A percentile compares a stretch with the other conserved stretches of the same genome.
These are phyloP conservation scores for Primulina huaijiensis DNA, from an alignment of 257 asterid genomes.

Conservation along the genomic window DNA sequence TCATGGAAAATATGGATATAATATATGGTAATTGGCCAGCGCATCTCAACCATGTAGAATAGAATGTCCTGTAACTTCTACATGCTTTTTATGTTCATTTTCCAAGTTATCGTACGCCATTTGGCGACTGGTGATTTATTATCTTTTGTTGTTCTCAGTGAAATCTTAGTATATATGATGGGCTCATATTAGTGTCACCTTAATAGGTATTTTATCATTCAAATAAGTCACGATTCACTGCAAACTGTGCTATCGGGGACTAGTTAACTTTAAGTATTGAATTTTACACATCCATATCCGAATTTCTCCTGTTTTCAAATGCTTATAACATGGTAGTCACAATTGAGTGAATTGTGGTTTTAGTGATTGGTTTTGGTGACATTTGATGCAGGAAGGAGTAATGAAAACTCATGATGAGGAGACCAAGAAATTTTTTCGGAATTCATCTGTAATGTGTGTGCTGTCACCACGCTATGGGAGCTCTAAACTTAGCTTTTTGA, in stretches of 20 bases:
- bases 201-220: slow-evolving; percentile 8
- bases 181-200: slow-evolving; percentile 4
- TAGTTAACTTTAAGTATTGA: slow-evolving; percentile 14
- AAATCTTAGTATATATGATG: neutral
- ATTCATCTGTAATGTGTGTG: slow-evolving; percentile 82
- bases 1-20: neutral
- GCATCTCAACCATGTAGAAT: neutral
- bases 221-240: neutral
- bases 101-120: neutral
- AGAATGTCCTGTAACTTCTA: neutral
- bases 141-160: neutral
- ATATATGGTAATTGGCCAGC: neutral
- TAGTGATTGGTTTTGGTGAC: slow-evolving; percentile 25
- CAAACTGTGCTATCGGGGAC: slow-evolving; percentile 12
- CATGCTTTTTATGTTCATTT: neutral
- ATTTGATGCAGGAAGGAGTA: slow-evolving; percentile 66
- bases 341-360: neutral
- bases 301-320: slow-evolving; percentile 16
- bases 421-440: slow-evolving; percentile 79
- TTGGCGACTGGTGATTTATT: slow-evolving; percentile 5
- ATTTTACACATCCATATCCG: slow-evolving; percentile 11
- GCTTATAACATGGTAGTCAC: slow-evolving; percentile 18
- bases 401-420: slow-evolving; percentile 93
- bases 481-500: slow-evolving; percentile 71
- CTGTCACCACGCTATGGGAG: slow-evolving; percentile 88